Evolutionary conservation across 495 filamentous ascomycete genomes (phyloP).

Genomic region (Neurospora africana): DNA sequence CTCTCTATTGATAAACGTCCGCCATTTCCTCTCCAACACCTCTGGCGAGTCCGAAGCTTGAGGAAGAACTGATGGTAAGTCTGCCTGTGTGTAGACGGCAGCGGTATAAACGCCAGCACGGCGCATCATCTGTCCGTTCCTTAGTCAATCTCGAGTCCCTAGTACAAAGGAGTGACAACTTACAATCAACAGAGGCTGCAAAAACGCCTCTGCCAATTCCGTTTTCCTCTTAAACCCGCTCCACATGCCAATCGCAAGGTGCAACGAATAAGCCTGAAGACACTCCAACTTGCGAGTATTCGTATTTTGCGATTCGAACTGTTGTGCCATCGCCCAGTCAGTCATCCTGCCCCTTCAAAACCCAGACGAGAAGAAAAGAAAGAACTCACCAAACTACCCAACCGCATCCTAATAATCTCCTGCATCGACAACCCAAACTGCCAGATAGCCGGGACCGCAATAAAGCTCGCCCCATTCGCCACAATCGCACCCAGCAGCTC

Average conservation of each 20-base stretch:
- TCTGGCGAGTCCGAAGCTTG: slow-evolving; percentile 28
- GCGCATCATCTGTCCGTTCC: slow-evolving; percentile 22
- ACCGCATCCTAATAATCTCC: slow-evolving; percentile 38
- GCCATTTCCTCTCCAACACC: slow-evolving; percentile 42
- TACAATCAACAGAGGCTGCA: slow-evolving; percentile 37
- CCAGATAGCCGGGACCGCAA: slow-evolving; percentile 37
- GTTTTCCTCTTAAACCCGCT: slow-evolving; percentile 50
- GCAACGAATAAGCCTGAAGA: slow-evolving; percentile 40
- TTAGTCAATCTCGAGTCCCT: background rate
- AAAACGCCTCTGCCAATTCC: slow-evolving; percentile 50
- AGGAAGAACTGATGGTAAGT: slow-evolving; percentile 11
- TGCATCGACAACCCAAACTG: slow-evolving; percentile 50
- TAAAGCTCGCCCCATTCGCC: slow-evolving; percentile 41
- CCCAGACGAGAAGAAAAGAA: no score
- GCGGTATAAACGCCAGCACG: slow-evolving; percentile 20
- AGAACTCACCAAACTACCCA: slow-evolving; percentile 29
- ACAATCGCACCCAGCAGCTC: slow-evolving; percentile 41
- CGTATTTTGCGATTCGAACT: slow-evolving; percentile 45
- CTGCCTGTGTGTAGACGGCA: background rate
- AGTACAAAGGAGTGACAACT: background rate
- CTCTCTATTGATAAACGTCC: slow-evolving; percentile 29
- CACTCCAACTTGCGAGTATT: slow-evolving; percentile 40
- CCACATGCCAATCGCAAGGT: slow-evolving; percentile 47
- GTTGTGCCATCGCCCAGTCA: background rate
- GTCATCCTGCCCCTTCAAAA: background rate